Percentiles rank a stretch among this genome's conserved stretches.
Evolutionary conservation across 192 early-diverging fungal species (phyloP).

Genomic region (Coemansia sp.): DNA sequence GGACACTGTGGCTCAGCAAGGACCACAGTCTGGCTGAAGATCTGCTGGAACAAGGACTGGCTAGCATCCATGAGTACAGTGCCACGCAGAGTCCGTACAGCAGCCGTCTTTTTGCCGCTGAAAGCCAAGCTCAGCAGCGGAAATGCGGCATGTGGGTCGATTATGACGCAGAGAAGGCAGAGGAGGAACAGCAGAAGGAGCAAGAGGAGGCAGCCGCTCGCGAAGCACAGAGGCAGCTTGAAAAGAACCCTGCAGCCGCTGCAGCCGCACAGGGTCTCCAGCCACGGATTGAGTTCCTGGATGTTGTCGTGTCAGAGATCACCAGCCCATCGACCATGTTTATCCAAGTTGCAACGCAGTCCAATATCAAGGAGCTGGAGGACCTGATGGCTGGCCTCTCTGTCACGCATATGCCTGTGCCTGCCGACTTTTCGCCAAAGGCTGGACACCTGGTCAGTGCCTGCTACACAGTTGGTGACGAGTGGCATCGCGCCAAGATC

Average conservation of each 20-base stretch:
- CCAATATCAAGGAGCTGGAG: slow-evolving; percentile 68
- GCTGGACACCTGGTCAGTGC: slow-evolving; percentile 72
- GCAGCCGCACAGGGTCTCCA: slow-evolving; percentile 52
- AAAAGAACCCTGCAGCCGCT: neutral
- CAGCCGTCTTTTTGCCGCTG: slow-evolving; percentile 72
- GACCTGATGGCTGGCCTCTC: slow-evolving; percentile 82
- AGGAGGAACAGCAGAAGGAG: slow-evolving; percentile 26
- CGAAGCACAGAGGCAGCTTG: slow-evolving; percentile 7
- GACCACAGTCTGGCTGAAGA: slow-evolving; percentile 70
- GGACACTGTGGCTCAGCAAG: slow-evolving; percentile 71
- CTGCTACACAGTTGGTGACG: slow-evolving; percentile 84
- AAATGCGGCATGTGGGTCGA: slow-evolving; percentile 73
- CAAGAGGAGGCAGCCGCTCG: slow-evolving; percentile 54
- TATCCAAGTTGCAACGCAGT: slow-evolving; percentile 61
- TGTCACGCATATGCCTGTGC: slow-evolving; percentile 54
- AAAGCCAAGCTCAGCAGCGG: slow-evolving; percentile 69
- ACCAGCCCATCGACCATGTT: slow-evolving; percentile 60
- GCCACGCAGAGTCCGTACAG: slow-evolving; percentile 78
- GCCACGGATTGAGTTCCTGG: slow-evolving; percentile 65
- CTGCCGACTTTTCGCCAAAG: slow-evolving; percentile 60
- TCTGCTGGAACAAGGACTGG: slow-evolving; percentile 79
- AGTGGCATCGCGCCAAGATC: slow-evolving; percentile 91
- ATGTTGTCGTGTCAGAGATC: slow-evolving; percentile 71
- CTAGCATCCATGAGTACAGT: slow-evolving; percentile 79
- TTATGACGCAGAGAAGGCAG: slow-evolving; percentile 34